Conservation (phyloP, 768 basidiomycete species). For the Neoboletus subvelutipes region DNA sequence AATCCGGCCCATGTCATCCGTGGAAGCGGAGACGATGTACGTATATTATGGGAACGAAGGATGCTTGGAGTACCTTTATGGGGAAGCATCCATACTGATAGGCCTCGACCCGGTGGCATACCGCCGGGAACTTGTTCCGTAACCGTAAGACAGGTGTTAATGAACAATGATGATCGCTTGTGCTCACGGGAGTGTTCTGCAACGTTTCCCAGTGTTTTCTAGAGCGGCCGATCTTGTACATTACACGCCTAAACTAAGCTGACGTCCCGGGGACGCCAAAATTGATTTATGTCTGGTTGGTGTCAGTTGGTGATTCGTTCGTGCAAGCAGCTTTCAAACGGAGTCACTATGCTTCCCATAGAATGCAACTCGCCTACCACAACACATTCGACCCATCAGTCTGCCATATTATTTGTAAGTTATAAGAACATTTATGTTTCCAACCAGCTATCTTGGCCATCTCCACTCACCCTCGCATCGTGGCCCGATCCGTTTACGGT, state of each 20-base stretch:
- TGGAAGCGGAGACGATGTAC: background rate
- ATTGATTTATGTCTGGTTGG: background rate
- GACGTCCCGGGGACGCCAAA: background rate
- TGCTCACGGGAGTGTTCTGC: background rate
- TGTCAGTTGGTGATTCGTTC: too few species aligned
- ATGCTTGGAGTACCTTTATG: background rate
- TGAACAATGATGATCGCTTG: too few species aligned
- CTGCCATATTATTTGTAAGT: too few species aligned
- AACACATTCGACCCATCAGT: too few species aligned
- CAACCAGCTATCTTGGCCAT: too few species aligned
- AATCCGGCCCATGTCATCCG: background rate
- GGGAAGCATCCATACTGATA: background rate
- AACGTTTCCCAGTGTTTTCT: background rate
- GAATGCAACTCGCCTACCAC: too few species aligned
- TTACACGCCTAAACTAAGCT: background rate
- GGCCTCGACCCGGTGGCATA: background rate
- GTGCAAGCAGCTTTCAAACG: too few species aligned
- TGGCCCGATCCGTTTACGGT: too few species aligned
- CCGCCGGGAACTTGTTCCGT: background rate
- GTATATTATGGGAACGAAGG: background rate
- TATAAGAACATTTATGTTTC: too few species aligned
- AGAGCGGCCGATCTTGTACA: background rate
- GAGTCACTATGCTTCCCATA: too few species aligned
- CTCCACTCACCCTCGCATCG: too few species aligned
- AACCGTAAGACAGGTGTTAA: background rate